Evolutionary conservation across 306 rosid species (phyloP), one percentile per base, ranked within the genome.

Genomic region (Benincasa hispida): DNA sequence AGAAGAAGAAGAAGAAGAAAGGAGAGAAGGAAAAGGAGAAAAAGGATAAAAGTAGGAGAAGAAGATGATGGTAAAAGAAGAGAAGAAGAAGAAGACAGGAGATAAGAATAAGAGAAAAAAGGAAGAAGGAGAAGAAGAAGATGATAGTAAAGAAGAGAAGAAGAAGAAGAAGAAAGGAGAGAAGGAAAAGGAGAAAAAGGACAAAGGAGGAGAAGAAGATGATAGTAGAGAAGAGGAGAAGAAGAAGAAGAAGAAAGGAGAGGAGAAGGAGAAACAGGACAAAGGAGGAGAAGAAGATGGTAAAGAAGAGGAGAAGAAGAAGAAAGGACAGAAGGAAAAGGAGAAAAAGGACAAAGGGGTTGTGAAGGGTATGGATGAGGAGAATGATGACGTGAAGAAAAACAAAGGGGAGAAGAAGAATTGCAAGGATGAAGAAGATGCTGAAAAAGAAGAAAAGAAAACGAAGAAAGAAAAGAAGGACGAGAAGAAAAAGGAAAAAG

Each of bases 151-250:
- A 11, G 48, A 42, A 10, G 48, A 42, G 14, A 14, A 10, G 48
- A 42, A 48, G 10, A 30, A 61, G 4, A 66, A 28, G 9, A 35
- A 76, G 47, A 74, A 54, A 2, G 78, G 69, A 68, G 75, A 77
- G 30, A 78, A 79, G 48, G 87, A 86, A 66, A 68, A 79, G 79
- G 70, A 61, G 48, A 89, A 86, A 66, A 68, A 79, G 79, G 70
- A 61, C 37, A 74, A 59, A 18, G 14, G n/a, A 74, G 24, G 76
- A 41, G n/a, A n/a, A n/a, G n/a, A n/a, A n/a, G n/a, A n/a, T n/a
- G n/a, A n/a, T n/a, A n/a, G n/a, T n/a, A 54, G 79, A 12, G 81
- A 74, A 10, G 42, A 39, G 42, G 42, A 39, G 42, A 39, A 3
- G 61, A 54, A 60, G 5, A 45, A 54, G 39, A 65, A 50, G 25